Evolutionary conservation across 768 basidiomycete species (phyloP), one percentile per base, ranked within the genome.

Genomic region (Hygrocybe punicea): DNA sequence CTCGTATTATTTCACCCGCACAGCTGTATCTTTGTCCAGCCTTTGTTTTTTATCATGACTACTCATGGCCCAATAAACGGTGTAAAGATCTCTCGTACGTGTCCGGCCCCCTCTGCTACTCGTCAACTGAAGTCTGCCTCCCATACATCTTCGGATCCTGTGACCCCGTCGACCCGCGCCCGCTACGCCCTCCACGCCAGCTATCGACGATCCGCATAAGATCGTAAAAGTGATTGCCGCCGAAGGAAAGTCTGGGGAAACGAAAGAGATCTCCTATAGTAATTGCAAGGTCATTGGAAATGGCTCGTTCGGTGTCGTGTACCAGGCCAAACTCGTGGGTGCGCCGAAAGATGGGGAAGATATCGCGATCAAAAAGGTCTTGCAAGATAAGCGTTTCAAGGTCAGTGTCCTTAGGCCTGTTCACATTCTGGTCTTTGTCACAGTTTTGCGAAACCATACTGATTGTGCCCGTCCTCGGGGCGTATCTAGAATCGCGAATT

Each of bases 361-460:
- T 64, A 97, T 99, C 68, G 97, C 97, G 50, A 99, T 99, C 83
- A 99, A 99, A 91, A 98, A 98, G 81, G 97, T 99, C 51, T 76
- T 99, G 60, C 97, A 99, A 81, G 97, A 99, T 79, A 99, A 99
- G 82, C 86, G 97, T 64, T 99, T 99, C 89, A 99, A 99, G 92
- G 96, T n/a, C n/a, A n/a, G n/a, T 95, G 56, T 55, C 53, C 58
- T 61, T 58, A 59, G n/a, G n/a, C 62, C 58, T 64, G 52, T 60
- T 53, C 54, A 46, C n/a, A 54, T 42, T 17, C 21, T 5, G 35
- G 10, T 8, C 33, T 40, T 29, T 29, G n/a, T 29, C 4, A 29
- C 4, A 29, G 8, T 29, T 29, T 29, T 29, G 4, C 29, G 8
- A 29, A 14, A 51, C 19, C 29, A 16, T 25, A 35, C 6, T 33